phyloP scores from a whole-genome alignment of 1,284 basidiomycete genomes.

The Trametes hirsuta region DNA sequence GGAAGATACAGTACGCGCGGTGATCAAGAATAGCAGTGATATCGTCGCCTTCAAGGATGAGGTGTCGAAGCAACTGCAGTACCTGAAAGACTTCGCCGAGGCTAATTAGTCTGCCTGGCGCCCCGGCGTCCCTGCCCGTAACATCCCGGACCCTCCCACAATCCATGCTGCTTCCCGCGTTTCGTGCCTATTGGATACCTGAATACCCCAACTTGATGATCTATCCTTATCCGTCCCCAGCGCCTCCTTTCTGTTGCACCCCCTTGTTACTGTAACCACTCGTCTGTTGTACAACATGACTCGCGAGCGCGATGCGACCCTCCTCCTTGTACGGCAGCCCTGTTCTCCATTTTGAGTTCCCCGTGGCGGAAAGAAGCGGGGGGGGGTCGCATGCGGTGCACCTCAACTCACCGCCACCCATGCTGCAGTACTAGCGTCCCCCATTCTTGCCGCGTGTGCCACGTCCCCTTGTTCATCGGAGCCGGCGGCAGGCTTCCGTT shows the following conservation, averaged over 20 bases:
- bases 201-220: conserved; percentile 4
- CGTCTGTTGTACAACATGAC: conserved; percentile 12
- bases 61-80: conserved; percentile 66
- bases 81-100: conserved; percentile 70
- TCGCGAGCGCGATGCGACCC: background rate
- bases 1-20: conserved; percentile 77
- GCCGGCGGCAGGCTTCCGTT: conserved; percentile 1
- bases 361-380: background rate
- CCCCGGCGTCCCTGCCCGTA: background rate
- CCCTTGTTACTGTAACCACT: background rate
- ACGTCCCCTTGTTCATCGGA: background rate
- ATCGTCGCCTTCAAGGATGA: conserved; percentile 78
- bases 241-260: background rate
- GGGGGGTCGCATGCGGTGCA: too few species aligned
- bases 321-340: background rate
- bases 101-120: conserved; percentile 37
- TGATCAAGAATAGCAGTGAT: conserved; percentile 80
- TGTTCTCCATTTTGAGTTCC: background rate
- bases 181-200: background rate
- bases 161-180: background rate
- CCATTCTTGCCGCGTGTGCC: background rate
- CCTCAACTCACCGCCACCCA: too few species aligned
- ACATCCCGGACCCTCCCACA: background rate
- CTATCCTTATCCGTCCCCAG: conserved; percentile 9
- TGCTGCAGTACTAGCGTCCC: background rate